Evolutionary conservation across 1,284 basidiomycete genomes (phyloP).

Genomic region (Ganoderma lingzhi): DNA sequence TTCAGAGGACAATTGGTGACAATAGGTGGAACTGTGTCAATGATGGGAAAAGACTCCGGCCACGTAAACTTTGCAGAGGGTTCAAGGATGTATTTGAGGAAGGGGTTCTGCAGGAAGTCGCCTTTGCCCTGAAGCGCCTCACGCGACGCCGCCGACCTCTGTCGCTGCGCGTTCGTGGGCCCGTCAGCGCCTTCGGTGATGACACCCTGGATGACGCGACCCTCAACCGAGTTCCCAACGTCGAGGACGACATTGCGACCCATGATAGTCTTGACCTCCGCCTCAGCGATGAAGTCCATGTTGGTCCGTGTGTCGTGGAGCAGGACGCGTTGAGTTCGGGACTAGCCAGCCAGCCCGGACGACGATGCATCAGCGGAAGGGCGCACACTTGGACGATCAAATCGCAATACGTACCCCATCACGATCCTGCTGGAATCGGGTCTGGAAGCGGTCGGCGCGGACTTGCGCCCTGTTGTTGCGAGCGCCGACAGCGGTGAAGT

Average conservation of each 20-base stretch:
- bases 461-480: conserved; percentile 41
- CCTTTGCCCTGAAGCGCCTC: conserved; percentile 57
- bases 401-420: background rate
- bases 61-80: conserved; percentile 35
- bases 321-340: conserved; percentile 16
- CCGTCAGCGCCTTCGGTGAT: conserved; percentile 57
- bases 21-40: conserved; percentile 30
- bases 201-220: conserved; percentile 36
- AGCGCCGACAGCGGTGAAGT: conserved; percentile 42
- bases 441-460: conserved; percentile 50
- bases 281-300: conserved; percentile 38
- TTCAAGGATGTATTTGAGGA: conserved; percentile 58
- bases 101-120: conserved; percentile 56
- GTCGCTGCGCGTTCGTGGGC: conserved; percentile 60
- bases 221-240: conserved; percentile 33
- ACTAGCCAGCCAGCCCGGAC: background rate
- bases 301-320: conserved; percentile 30
- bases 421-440: conserved; percentile 44
- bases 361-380: background rate
- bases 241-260: conserved; percentile 38
- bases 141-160: conserved; percentile 53
- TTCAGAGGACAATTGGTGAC: conserved; percentile 49
- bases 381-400: background rate
- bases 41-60: conserved; percentile 37
- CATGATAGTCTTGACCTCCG: conserved; percentile 32